Evolutionary conservation across 768 basidiomycete genomes (phyloP).

Genomic region (Lactarius psammicola): DNA sequence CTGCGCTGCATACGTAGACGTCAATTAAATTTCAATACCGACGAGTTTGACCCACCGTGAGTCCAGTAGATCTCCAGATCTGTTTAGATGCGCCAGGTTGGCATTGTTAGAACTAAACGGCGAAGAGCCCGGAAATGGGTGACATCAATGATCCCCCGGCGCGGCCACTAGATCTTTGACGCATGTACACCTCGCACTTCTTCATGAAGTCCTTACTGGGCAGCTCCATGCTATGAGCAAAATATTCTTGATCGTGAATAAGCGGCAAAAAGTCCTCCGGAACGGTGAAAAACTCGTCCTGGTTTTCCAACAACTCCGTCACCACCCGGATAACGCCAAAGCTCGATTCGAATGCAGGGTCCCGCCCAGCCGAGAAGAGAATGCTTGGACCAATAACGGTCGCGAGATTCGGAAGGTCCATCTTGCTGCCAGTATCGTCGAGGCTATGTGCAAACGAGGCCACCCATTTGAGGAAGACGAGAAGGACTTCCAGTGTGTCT

Average conservation of each 20-base stretch:
- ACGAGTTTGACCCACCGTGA: slow-evolving; percentile 18
- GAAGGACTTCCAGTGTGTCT: slow-evolving; percentile 96
- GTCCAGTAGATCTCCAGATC: slow-evolving; percentile 24
- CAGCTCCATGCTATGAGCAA: slow-evolving; percentile 81
- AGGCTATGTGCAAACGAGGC: slow-evolving; percentile 98
- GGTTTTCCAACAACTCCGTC: slow-evolving; percentile 82
- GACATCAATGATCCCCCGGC: slow-evolving; percentile 39
- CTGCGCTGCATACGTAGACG: slow-evolving; percentile 1
- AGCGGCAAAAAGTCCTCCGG: slow-evolving; percentile 87
- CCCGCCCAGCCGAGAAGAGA: slow-evolving; percentile 81
- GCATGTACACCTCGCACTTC: slow-evolving; percentile 91
- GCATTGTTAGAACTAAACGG: slow-evolving; percentile 41
- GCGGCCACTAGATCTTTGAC: slow-evolving; percentile 61
- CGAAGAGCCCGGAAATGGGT: slow-evolving; percentile 38
- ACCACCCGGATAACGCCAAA: slow-evolving; percentile 85
- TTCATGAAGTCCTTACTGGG: slow-evolving; percentile 95
- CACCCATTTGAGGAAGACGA: slow-evolving; percentile 99
- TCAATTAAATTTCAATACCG: slow-evolving; percentile 3
- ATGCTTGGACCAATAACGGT: slow-evolving; percentile 99
- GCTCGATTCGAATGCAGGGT: slow-evolving; percentile 90
- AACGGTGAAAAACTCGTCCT: slow-evolving; percentile 95
- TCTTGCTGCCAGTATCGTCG: slow-evolving; percentile 95
- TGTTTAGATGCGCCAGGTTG: slow-evolving; percentile 25
- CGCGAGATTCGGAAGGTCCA: slow-evolving; percentile 94
- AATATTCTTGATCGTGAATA: slow-evolving; percentile 89